Conservation (phyloP, 192 early-diverging fungal species). For the Spizellomyces punctatus region DNA sequence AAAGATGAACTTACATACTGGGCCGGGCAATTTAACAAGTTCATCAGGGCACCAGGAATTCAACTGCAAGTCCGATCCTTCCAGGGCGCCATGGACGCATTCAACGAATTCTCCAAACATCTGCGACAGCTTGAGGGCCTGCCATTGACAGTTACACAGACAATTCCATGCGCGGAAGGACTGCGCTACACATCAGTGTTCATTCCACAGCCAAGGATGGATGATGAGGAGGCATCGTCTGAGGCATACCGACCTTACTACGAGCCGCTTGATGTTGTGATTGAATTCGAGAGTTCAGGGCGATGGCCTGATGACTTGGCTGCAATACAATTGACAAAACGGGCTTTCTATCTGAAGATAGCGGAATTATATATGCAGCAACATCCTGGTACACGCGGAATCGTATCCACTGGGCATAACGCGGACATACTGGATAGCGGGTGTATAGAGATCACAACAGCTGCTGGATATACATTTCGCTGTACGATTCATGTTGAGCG, state of each 20-base stretch:
- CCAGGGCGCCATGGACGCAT: slow-evolving; percentile 68
- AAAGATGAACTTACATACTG: slow-evolving; percentile 52
- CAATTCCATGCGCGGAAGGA: slow-evolving; percentile 59
- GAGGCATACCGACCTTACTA: slow-evolving; percentile 32
- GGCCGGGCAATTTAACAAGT: slow-evolving; percentile 69
- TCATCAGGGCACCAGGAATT: slow-evolving; percentile 54
- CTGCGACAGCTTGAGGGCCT: slow-evolving; percentile 65
- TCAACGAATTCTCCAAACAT: slow-evolving; percentile 64
- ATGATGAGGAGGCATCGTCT: slow-evolving; percentile 5
- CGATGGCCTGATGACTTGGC: slow-evolving; percentile 90
- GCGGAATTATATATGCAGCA: slow-evolving; percentile 55
- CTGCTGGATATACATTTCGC: slow-evolving; percentile 77
- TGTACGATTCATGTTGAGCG: slow-evolving; percentile 73
- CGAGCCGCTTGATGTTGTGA: slow-evolving; percentile 64
- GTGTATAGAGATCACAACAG: slow-evolving; percentile 65
- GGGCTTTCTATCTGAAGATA: slow-evolving; percentile 81
- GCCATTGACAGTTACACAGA: slow-evolving; percentile 64
- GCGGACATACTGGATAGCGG: slow-evolving; percentile 33
- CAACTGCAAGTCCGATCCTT: slow-evolving; percentile 48
- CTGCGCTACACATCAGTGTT: slow-evolving; percentile 77
- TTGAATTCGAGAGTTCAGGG: slow-evolving; percentile 81
- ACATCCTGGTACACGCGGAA: slow-evolving; percentile 51
- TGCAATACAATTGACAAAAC: slow-evolving; percentile 89
- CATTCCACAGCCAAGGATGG: slow-evolving; percentile 65
- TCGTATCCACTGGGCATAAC: slow-evolving; percentile 37